Conservation (phyloP, 1,284 basidiomycete genomes). For the Ustilago crameri region DNA sequence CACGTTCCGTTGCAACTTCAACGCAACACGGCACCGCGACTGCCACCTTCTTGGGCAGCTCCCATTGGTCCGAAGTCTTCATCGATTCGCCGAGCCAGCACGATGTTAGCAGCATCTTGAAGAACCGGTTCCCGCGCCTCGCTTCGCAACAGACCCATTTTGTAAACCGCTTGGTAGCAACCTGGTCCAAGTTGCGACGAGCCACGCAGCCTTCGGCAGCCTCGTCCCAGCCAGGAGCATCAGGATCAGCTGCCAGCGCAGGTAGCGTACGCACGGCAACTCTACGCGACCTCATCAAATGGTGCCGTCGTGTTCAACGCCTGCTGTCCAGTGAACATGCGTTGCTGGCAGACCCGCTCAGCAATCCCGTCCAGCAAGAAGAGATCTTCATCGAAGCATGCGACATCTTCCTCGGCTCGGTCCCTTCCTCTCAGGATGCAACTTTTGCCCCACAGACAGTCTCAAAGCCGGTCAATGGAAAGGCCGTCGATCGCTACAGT, state of each 20-base stretch:
- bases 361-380: conserved; percentile 84
- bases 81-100: conserved; percentile 40
- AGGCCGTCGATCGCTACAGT: conserved; percentile 38
- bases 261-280: conserved; percentile 70
- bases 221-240: conserved; percentile 9
- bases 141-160: conserved; percentile 29
- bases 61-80: conserved; percentile 64
- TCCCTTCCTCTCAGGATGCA: conserved; percentile 27
- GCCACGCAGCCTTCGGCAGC: conserved; percentile 39
- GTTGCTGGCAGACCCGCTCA: conserved; percentile 52
- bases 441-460: background rate
- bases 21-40: conserved; percentile 55
- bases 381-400: conserved; percentile 89
- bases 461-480: conserved; percentile 22
- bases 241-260: conserved; percentile 10
- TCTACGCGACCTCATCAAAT: conserved; percentile 87
- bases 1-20: conserved; percentile 66
- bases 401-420: conserved; percentile 89
- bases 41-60: conserved; percentile 77
- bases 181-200: conserved; percentile 53
- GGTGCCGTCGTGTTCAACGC: conserved; percentile 79
- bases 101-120: conserved; percentile 58
- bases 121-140: conserved; percentile 42
- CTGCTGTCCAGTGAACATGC: conserved; percentile 66
- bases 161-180: conserved; percentile 46